Evolutionary conservation across 2,329 filamentous ascomycete species (phyloP).

Genomic region (Blastomyces percursus): DNA sequence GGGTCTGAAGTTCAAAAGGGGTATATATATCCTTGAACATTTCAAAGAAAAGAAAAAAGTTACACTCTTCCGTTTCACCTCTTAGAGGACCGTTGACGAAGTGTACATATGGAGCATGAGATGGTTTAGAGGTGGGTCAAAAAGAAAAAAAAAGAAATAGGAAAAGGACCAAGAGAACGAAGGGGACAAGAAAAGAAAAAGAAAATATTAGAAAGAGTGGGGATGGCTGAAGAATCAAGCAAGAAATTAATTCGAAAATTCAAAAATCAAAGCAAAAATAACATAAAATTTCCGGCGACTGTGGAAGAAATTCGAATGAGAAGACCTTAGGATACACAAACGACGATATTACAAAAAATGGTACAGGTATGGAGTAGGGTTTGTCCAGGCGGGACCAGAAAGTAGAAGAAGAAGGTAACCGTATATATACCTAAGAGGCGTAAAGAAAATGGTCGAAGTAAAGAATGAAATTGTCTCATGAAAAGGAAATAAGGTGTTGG

Average conservation of each 20-base stretch:
- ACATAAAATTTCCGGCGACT: background rate
- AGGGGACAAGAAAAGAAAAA: background rate
- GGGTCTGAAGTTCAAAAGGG: too few relatives aligned
- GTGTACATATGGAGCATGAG: background rate
- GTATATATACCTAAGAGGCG: background rate
- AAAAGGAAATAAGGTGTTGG: background rate
- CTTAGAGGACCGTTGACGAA: background rate
- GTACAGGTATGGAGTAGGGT: background rate
- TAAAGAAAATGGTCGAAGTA: background rate
- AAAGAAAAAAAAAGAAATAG: background rate
- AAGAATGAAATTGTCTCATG: background rate
- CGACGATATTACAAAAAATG: constrained; percentile 3
- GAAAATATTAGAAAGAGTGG: background rate
- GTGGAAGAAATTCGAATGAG: background rate
- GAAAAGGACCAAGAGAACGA: background rate
- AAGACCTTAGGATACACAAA: background rate
- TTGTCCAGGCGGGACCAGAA: background rate
- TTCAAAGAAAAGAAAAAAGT: background rate
- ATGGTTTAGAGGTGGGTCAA: background rate
- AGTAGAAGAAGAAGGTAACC: background rate
- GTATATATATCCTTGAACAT: background rate
- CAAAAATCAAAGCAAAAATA: background rate
- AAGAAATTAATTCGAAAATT: background rate
- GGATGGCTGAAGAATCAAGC: background rate
- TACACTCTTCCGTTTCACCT: background rate